Base-by-base conservation (phyloP, 129 eudicot species). In the Flaveria linearis region DNA sequence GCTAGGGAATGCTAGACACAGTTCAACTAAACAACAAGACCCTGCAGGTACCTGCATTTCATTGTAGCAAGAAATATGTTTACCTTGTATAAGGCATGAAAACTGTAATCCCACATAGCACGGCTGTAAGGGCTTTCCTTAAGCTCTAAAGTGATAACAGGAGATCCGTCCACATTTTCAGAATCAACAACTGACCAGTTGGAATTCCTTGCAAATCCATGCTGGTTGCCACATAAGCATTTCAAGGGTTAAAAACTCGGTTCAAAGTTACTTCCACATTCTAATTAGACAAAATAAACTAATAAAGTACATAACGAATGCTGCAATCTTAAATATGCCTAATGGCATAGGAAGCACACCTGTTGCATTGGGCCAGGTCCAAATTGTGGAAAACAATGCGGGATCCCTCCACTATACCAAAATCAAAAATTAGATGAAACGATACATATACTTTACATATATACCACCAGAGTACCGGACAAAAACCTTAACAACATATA, bases 351-450 rank as follows among this genome's bases (percentile, higher is more conserved):
- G 18, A 82, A 41, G 56, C 68, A 26, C 80, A 91, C 98, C 97
- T 94, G 98, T 81, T 94, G 98, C 74, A 94, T 90, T 67, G 83
- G 71, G 69, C 98, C 98, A 42, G 98, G 98, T 64, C 97, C 98
- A 84, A 94, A 94, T 76, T 94, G 98, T 55, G 98, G 98, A 75
- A 94, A 94, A 71, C 98, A 94, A 82, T 94, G 98, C 22, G 96
- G 98, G 74, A 91, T 84, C 26, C 98, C 98, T 76, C 98, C 98
- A 83, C 98, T 94, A 75, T 79, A 55, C 22, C 60, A 13, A 57
- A 74, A 78, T 66, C 13, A 46, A 23, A 75, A 15, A 0, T 18
- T 2, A 26, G 53, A 68, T 39, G 12, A 41, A 16, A 23, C 7
- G 5, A 14, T 50, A n/a, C 65, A 61, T 36, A 4, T 6, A 7